Evolutionary conservation across 2,329 filamentous ascomycete genomes (phyloP), one percentile per base, ranked within the genome.

Genomic region (Pezicula radicicola): DNA sequence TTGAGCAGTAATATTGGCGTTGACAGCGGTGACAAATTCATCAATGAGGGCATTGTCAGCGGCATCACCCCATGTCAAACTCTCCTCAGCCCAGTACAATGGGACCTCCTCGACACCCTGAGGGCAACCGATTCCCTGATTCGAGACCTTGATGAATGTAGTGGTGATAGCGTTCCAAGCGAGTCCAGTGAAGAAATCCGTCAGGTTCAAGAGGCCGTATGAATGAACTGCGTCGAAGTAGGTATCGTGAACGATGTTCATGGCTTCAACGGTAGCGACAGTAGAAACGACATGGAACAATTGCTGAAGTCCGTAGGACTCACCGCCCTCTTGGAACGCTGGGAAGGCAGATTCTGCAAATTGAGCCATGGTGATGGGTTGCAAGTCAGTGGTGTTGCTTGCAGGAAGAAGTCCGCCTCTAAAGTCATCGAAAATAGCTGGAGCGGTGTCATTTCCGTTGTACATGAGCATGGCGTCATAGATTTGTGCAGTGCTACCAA

Each of bases 161-260:
- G 49, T 54, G 4, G 57, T 56, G 19, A 58, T 54, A 18, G 51
- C 6, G 43, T 56, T 56, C 42, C 21, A 55, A 3, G 55, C 52
- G 9, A 60, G 33, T 10, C 52, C 52, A 8, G 36, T 46, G 19
- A 54, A 53, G 49, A 60, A 56, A 3, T 33, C 52, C 9, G 37
- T 37, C 2, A 52, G n/a, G 27, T 50, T 47, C 4, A 33, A 18
- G 6, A 55, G 35, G 13, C 49, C 43, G 6, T 48, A 41, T 2
- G 36, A n/a, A 21, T 27, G 16, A 9, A 58, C 36, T 3, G 47
- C 53, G 12, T 57, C 55, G 16, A 59, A 55, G 46, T 50, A 60
- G 6, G 50, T 57, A 25, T 57, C 56, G 15, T 57, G 52, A 1
- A 59, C 56, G 18, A 60, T 57, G 2, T 48, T 36, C 49, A 59